Conservation (phyloP, 495 filamentous ascomycete genomes). For the Trichoderma orchidacearum region DNA sequence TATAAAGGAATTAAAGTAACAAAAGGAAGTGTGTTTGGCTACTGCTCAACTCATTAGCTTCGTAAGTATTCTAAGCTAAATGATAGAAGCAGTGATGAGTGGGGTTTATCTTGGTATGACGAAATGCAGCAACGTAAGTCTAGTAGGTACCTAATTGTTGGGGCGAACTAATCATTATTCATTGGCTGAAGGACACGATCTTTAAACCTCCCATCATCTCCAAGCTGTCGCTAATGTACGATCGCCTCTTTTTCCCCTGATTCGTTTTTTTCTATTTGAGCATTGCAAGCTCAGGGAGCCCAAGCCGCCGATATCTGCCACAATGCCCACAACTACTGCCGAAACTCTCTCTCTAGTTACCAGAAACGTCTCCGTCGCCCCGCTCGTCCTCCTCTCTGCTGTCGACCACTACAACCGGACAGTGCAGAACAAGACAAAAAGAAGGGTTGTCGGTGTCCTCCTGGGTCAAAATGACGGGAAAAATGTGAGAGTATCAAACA, state of each 20-base stretch:
- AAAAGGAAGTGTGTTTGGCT: too few relatives aligned
- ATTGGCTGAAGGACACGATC: too few relatives aligned
- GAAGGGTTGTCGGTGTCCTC: conserved; percentile 91
- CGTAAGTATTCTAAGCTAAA: too few relatives aligned
- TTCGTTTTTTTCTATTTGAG: neutral
- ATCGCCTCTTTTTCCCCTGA: neutral
- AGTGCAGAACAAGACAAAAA: conserved; percentile 63
- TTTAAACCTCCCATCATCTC: too few relatives aligned
- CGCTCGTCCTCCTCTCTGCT: conserved; percentile 91
- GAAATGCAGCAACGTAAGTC: neutral
- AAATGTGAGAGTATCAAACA: conserved; percentile 95
- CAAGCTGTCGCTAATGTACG: too few relatives aligned
- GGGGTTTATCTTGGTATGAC: neutral
- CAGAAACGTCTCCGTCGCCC: conserved; percentile 90
- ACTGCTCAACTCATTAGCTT: too few relatives aligned
- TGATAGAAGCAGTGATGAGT: too few relatives aligned
- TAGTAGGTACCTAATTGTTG: neutral
- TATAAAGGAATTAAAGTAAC: too few relatives aligned
- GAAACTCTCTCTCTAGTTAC: conserved; percentile 87
- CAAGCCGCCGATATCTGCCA: conserved; percentile 10
- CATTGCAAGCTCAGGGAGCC: neutral
- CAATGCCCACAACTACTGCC: conserved; percentile 88
- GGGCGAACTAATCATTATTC: too few relatives aligned
- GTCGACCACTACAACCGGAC: conserved; percentile 97
- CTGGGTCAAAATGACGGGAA: conserved; percentile 91